Evolutionary conservation across 2,329 filamentous ascomycete genomes (phyloP), one percentile per base, ranked within the genome.

Genomic region (Ophiostoma sp.): DNA sequence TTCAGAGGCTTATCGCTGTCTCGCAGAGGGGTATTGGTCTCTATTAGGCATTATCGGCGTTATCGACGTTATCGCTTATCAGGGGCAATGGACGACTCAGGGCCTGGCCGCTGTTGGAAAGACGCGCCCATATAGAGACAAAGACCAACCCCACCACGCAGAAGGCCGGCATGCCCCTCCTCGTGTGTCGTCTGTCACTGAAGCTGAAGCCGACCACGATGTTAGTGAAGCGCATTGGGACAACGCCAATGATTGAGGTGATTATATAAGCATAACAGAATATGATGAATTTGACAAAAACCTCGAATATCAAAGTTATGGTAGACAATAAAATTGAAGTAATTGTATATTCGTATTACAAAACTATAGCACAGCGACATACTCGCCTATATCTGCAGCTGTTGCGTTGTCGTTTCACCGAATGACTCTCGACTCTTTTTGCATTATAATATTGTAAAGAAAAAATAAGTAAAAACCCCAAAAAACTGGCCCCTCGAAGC

Each of bases 221-320:
- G 62, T 65, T 65, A 65, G 62, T 41, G 62, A 65, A 65, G 62
- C 62, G 35, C 62, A 36, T 64, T 64, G 60, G 17, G 20, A n/a
- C 54, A 31, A 64, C 35, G 62, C 62, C 62, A 41, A 64, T 36
- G 20, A 41, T 20, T 13, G 35, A 6, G 7, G 23, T 23, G 35
- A n/a, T 39, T 65, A 23, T 39, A 36, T 64, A 36, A 33, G 15
- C 31, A 64, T 4, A 62, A 57, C 20, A 54, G 8, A 54, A 60
- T 4, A 60, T 17, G 13, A 33, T 11, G 11, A 60, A 13, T 33
- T 31, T 11, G 10, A 31, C n/a, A 54, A 54, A 5, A 60, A 7
- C 8, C 4, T 15, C 8, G 5, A 33, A 33, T 20, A 60, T 60
- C 11, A 31, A 54, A 17, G 5, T 5, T 20, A 62, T 35, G 0